Evolutionary conservation across 2,329 filamentous ascomycete species (phyloP).

Genomic region (Fusarium transvaalense): DNA sequence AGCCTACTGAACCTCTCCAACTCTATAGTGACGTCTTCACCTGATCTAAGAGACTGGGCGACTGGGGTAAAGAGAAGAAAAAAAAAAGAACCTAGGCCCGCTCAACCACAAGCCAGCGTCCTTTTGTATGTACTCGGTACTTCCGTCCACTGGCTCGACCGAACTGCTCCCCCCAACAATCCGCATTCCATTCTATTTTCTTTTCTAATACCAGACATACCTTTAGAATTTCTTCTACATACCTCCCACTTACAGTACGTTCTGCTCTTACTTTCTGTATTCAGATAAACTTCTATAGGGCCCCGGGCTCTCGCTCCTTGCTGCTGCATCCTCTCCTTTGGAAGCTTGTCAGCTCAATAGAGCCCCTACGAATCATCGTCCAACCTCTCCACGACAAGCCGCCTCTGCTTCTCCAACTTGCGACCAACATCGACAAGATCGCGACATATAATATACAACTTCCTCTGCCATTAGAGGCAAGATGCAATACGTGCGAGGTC

Average conservation of each 20-base stretch:
- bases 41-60: conserved; percentile 21
- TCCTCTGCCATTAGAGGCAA: conserved; percentile 38
- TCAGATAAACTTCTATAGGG: conserved; percentile 30
- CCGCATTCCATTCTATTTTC: conserved; percentile 36
- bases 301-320: conserved; percentile 9
- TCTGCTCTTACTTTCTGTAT: conserved; percentile 7
- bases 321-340: conserved; percentile 12
- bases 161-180: conserved; percentile 37
- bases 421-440: conserved; percentile 5
- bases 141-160: conserved; percentile 21
- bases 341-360: conserved; percentile 12
- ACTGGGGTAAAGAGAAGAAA: conserved; percentile 28
- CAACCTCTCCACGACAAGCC: conserved; percentile 33
- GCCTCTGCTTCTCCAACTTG: conserved; percentile 17
- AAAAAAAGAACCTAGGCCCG: conserved; percentile 20
- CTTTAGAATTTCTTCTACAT: conserved; percentile 21
- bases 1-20: conserved; percentile 7
- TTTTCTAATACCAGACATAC: conserved; percentile 14
- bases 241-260: conserved; percentile 17
- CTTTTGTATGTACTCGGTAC: conserved; percentile 34
- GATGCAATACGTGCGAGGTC: conserved; percentile 98
- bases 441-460: conserved; percentile 7
- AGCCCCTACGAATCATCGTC: conserved; percentile 31
- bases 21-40: conserved; percentile 39
- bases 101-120: conserved; percentile 31